A percentile compares a stretch with the other conserved stretches of the same genome.
Evolutionary conservation across 345 rosid genomes (phyloP).

Genomic region (Gossypium longicalyx): DNA sequence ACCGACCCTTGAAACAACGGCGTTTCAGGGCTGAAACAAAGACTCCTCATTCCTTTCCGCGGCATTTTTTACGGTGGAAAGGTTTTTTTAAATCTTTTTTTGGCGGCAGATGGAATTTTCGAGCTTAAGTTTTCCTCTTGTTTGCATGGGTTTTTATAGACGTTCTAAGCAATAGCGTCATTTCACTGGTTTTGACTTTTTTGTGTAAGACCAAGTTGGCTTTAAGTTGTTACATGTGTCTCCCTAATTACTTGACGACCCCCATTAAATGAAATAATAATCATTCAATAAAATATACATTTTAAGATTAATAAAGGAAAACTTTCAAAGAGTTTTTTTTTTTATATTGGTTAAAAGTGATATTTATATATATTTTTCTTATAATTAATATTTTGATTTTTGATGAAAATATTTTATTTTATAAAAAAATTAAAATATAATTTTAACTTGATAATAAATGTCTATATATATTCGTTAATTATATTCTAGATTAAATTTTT

Average conservation of each 20-base stretch:
- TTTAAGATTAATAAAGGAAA: not conserved
- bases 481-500: too few relatives aligned
- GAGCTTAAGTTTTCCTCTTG: not conserved
- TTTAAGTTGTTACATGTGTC: slow-evolving; percentile 5
- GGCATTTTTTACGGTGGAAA: not conserved
- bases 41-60: not conserved
- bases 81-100: not conserved
- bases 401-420: not conserved
- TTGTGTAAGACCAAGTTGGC: too few relatives aligned
- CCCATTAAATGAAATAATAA: not conserved
- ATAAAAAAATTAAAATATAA: not conserved
- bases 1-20: not conserved
- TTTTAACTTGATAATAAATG: not conserved
- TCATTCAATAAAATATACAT: not conserved
- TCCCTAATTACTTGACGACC: too few relatives aligned
- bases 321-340: too few relatives aligned
- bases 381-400: not conserved
- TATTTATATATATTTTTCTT: too few relatives aligned
- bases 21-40: not conserved
- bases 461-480: too few relatives aligned
- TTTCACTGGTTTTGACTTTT: not conserved
- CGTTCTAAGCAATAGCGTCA: not conserved
- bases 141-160: not conserved
- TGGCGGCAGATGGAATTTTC: not conserved
- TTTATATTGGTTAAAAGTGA: too few relatives aligned